Conservation (phyloP, 2,329 filamentous ascomycete species). For the Aspergillus flavus region DNA sequence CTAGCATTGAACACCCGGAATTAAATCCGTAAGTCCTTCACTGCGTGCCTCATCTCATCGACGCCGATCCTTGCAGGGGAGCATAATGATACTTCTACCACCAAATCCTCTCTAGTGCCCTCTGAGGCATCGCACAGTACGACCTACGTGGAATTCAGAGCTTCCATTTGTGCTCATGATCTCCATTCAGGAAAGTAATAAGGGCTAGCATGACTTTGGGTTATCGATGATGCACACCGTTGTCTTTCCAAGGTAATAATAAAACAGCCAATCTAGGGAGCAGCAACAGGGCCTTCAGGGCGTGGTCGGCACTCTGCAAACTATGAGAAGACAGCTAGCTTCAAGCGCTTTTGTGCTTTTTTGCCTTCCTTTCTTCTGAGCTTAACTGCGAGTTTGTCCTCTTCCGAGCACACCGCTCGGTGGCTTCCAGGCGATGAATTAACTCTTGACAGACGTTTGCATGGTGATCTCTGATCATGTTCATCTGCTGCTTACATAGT, state of each 20-base stretch:
- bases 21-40: background rate
- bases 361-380: background rate
- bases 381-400: constrained; percentile 9
- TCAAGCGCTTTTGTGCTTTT: background rate
- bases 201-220: background rate
- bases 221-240: background rate
- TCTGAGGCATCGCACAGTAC: background rate
- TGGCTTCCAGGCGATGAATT: constrained; percentile 30
- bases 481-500: constrained; percentile 32
- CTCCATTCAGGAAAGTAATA: background rate
- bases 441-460: constrained; percentile 32
- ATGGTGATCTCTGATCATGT: constrained; percentile 32
- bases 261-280: background rate
- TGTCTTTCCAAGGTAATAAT: background rate
- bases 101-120: too few species aligned
- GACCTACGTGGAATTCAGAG: background rate
- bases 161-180: background rate
- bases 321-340: background rate
- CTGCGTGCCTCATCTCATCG: background rate
- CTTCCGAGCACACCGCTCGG: constrained; percentile 26
- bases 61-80: too few species aligned
- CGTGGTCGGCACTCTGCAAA: background rate
- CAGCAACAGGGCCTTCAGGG: background rate
- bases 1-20: background rate
- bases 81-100: too few species aligned